Evolutionary conservation across 2,329 filamentous ascomycete species (phyloP), one percentile per base, ranked within the genome.

Genomic region (Calonectria henricotiae): DNA sequence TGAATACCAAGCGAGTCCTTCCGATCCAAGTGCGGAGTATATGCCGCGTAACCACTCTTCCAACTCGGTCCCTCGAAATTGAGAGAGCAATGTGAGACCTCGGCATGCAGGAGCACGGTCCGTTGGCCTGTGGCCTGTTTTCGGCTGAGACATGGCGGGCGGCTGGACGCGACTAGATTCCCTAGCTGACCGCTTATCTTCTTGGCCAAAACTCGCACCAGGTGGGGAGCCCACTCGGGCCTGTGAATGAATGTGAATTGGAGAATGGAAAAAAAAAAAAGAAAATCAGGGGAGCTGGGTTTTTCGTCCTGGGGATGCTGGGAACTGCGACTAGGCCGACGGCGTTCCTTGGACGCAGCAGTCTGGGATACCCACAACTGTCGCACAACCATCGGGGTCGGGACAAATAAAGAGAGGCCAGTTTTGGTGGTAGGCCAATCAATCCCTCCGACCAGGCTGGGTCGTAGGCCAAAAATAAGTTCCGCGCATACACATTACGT

Each of bases 111-210:
- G 51, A 55, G 30, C 51, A 23, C 35, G 32, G 39, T 39, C 51
- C 35, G 51, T 25, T 5, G 35, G 35, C 51, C 51, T 58, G 39
- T 58, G 3, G 51, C 15, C 20, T 13, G 20, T 39, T 58, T 39
- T 27, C 35, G 51, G 15, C 32, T 58, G 51, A 58, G 51, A 58
- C 51, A 58, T 58, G 51, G 51, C 51, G 51, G 51, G 23, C 51
- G 51, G 51, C 51, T 58, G 20, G 32, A 37, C 35, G 51, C 32
- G 35, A 39, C 51, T 37, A 39, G n/a, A 20, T n/a, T 58, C 20
- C 20, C 32, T 39, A 58, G 51, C 51, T 39, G 51, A 58, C 51
- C 51, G 51, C 51, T 58, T 58, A 58, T 58, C 51, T 39, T 58
- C 51, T 39, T 58, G 32, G 32, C 51, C n/a, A 11, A 23, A 39